phyloP scores from a whole-genome alignment of 371 early-diverging fungal species.

The Apophysomyces elegans region DNA sequence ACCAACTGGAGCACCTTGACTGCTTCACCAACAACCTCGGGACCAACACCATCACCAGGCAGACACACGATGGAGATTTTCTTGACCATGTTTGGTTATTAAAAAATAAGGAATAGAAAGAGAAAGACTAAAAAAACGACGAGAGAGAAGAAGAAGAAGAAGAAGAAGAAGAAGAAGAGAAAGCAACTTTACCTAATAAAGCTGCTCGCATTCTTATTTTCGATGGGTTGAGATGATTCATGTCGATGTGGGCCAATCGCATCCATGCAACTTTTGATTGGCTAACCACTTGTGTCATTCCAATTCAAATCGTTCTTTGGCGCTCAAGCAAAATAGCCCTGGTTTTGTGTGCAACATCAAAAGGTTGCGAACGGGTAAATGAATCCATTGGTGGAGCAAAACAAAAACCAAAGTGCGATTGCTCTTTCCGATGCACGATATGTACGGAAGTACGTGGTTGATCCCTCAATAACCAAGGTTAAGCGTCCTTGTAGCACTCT shows the following conservation, averaged over 20 bases:
- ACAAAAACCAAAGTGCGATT: too few species aligned
- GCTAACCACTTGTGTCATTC: not conserved
- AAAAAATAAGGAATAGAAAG: constrained; percentile 14
- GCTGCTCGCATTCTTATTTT: not conserved
- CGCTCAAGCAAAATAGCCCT: too few species aligned
- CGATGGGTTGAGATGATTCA: constrained; percentile 27
- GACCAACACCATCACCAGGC: constrained; percentile 96
- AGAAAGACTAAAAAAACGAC: not conserved
- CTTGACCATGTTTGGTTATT: constrained; percentile 10
- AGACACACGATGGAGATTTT: constrained; percentile 71
- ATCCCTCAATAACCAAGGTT: too few species aligned
- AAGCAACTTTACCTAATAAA: not conserved
- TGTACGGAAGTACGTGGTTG: too few species aligned
- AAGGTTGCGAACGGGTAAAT: too few species aligned
- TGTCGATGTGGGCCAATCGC: constrained; percentile 32
- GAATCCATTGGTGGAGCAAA: too few species aligned
- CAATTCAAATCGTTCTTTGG: not conserved
- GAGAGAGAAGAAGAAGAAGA: constrained; percentile 1
- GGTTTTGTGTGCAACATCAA: too few species aligned
- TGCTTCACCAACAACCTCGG: constrained; percentile 92
- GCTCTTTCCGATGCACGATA: too few species aligned
- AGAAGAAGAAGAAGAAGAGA: constrained; percentile 17
- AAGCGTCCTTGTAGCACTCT: too few species aligned
- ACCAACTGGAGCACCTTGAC: constrained; percentile 85
- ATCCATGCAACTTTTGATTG: not conserved